Evolutionary conservation across 257 asterid genomes (phyloP).

Genomic region (Linaria vulgaris): DNA sequence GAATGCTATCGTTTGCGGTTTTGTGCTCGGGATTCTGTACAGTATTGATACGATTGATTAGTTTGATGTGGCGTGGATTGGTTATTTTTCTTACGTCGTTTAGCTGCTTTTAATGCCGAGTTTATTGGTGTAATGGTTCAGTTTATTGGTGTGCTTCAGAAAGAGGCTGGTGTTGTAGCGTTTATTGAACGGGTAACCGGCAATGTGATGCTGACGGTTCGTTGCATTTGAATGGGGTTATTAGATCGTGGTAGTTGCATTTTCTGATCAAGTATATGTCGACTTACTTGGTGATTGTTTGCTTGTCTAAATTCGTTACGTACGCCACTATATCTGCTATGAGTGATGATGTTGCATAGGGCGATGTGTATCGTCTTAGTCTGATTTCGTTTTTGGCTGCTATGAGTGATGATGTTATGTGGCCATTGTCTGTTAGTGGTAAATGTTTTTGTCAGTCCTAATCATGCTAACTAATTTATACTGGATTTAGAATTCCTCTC

Average conservation of each 20-base stretch:
- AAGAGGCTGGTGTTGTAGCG: background rate
- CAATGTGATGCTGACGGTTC: slow-evolving; percentile 6
- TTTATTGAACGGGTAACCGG: background rate
- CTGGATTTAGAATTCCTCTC: background rate
- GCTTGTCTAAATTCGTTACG: slow-evolving; percentile 17
- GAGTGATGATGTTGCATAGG: too few relatives aligned
- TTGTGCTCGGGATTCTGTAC: slow-evolving; percentile 81
- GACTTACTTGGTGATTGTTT: background rate
- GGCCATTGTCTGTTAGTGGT: slow-evolving; percentile 5
- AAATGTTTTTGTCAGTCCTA: background rate
- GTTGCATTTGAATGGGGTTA: slow-evolving; percentile 1
- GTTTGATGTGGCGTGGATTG: slow-evolving; percentile 16
- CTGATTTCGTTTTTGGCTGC: too few relatives aligned
- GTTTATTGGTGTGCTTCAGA: too few relatives aligned
- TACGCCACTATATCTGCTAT: background rate
- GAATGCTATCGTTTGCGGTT: slow-evolving; percentile 83
- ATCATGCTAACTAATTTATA: background rate
- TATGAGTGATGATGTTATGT: background rate
- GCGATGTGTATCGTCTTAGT: too few relatives aligned
- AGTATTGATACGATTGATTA: slow-evolving; percentile 42
- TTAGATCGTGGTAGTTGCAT: slow-evolving; percentile 16
- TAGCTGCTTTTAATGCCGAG: too few relatives aligned
- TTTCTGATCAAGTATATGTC: background rate
- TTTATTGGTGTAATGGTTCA: too few relatives aligned
- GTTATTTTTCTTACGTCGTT: background rate